phyloP scores from a whole-genome alignment of 352 stramenopile genomes.

The Globisporangium irregulare region DNA sequence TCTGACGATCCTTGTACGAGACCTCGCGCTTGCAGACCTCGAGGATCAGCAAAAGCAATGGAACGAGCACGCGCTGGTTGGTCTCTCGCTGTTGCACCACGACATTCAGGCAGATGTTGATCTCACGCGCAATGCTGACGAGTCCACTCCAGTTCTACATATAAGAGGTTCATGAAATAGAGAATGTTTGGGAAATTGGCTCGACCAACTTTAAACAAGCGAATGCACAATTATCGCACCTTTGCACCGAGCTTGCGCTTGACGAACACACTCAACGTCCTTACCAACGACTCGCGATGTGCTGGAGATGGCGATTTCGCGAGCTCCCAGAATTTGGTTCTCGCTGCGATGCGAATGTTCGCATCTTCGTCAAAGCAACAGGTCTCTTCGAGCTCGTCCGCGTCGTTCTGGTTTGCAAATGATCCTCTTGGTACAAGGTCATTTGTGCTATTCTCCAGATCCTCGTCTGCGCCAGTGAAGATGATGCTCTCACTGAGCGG shows the following conservation, averaged over 20 bases:
- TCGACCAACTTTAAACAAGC: neutral
- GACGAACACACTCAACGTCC: conserved; percentile 36
- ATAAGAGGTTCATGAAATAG: neutral
- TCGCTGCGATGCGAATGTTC: conserved; percentile 35
- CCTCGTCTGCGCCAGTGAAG: conserved; percentile 4
- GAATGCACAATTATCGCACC: conserved; percentile 1
- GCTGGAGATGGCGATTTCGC: conserved; percentile 12
- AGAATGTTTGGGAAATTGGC: neutral
- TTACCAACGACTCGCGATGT: conserved; percentile 30
- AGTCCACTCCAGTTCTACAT: neutral
- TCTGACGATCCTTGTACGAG: conserved; percentile 33
- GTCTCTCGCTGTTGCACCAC: conserved; percentile 31
- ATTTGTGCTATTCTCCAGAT: conserved; percentile 7
- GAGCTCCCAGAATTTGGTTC: conserved; percentile 43
- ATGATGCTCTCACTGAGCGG: conserved; percentile 16
- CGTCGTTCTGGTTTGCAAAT: neutral
- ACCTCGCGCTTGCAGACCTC: conserved; percentile 31
- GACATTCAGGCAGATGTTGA: conserved; percentile 34
- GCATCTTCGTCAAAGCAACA: conserved; percentile 43
- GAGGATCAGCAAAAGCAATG: conserved; percentile 32
- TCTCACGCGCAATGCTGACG: conserved; percentile 23
- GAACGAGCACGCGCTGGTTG: conserved; percentile 26
- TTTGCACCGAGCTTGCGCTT: conserved; percentile 28
- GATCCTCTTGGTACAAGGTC: neutral
- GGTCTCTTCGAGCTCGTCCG: conserved; percentile 42